Evolutionary conservation across 2,329 filamentous ascomycete genomes (phyloP).

Genomic region (Thelonectria rubi): DNA sequence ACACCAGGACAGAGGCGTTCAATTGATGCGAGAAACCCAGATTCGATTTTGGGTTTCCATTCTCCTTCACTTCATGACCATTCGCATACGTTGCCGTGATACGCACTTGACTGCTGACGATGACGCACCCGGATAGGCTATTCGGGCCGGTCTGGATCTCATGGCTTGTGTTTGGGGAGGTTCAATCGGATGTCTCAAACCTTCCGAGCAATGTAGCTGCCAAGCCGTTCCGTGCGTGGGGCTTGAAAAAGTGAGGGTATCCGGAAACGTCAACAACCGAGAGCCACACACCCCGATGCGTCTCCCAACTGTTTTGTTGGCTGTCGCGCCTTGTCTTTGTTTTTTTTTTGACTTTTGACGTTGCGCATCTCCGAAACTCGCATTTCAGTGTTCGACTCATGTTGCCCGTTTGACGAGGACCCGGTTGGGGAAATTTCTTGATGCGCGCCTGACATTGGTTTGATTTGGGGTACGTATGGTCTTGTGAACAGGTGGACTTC

Average conservation of each 20-base stretch:
- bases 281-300: neutral
- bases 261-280: neutral
- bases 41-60: neutral
- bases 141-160: neutral
- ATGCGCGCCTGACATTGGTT: too few relatives aligned
- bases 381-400: too few relatives aligned
- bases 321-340: too few relatives aligned
- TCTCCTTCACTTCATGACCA: neutral
- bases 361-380: too few relatives aligned
- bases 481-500: too few relatives aligned
- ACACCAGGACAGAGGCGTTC: conserved; percentile 20
- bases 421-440: too few relatives aligned
- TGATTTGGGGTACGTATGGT: too few relatives aligned
- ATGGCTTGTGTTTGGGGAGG: neutral
- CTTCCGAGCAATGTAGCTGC: neutral
- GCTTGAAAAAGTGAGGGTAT: neutral
- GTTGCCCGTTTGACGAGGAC: too few relatives aligned
- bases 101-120: neutral
- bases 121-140: neutral
- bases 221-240: neutral
- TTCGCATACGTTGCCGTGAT: neutral
- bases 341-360: too few relatives aligned
- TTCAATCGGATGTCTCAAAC: neutral
- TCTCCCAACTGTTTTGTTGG: neutral
- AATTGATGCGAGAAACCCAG: conserved; percentile 14